Base-by-base conservation (phyloP, 1,139 yeast species). In the Scheffersomyces segobiensis region DNA sequence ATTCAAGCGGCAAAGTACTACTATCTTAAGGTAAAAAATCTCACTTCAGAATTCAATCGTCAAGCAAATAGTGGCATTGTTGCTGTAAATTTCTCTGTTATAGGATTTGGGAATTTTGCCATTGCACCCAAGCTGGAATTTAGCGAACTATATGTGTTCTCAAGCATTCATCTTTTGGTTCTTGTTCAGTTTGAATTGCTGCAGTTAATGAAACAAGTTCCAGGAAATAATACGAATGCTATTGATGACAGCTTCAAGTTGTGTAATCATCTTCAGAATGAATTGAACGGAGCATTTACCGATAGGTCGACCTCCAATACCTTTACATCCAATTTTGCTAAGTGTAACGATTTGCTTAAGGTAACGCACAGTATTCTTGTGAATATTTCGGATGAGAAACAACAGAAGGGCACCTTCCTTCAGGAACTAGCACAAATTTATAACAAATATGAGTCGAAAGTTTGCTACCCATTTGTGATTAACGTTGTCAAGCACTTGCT, bases 1-100 rank as follows among this genome's bases (percentile, higher is more conserved):
- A 56, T 77, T 3, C 69, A 69, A 42, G 70, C 74, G 1, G 77
- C 85, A 1, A 75, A 79, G 57, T 74, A 72, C 56, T 78, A 76
- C 56, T 80, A 75, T 60, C 55, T 69, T 49, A 76, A 75, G 60
- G 75, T 76, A 3, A 61, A 69, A 21, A 69, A 70, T 53, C 56
- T 65, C 50, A 59, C 67, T 17, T 52, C 56, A 3, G 39, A 49
- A 12, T 26, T 18, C 7, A 20, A 39, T 19, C 8, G 5, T 32
- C 5, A 14, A 14, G 42, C 5, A 14, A 32, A 32, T 32, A 32
- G 17, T 12, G 42, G 12, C 12, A 7, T 19, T 6, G 6, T 48
- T 3, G 7, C 21, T 48, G 1, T 1, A 10, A 20, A 18, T 14
- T 6, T 10, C 18, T 48, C 50, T 20, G 17, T 14, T 20, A 53